Evolutionary conservation across 1,284 basidiomycete species (phyloP), one percentile per base, ranked within the genome.

Genomic region (Moniliella sp.): DNA sequence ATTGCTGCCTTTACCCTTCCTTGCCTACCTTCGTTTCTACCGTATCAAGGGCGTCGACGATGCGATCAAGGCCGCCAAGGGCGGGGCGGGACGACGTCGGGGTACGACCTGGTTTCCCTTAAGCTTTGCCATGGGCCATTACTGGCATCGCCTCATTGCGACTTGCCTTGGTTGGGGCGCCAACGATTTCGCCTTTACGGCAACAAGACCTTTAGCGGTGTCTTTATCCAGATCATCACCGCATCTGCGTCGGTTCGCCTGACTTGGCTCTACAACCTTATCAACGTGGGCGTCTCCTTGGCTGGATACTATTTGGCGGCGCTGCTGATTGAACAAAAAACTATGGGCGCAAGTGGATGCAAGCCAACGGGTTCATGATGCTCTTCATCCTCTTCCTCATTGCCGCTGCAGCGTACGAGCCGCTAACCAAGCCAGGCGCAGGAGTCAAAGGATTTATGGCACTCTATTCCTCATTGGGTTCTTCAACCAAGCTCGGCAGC

Each of bases 401-500:
- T 23, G 61, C 57, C 12, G 56, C 59, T 25, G 58, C 63, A 43
- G 46, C 57, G 31, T 67, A 56, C 57, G 33, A 56, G 18, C 37
- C 59, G 31, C 57, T 67, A 18, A 43, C 45, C 30, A 40, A 46
- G 33, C 43, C 49, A 0, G 50, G 53, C 17, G 30, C 42, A 3
- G 64, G 50, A 13, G 42, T 63, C 36, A 46, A 44, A 44, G 37
- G 60, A 13, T 67, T 67, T 61, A 65, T 65, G 50, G 63, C 62
- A 34, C 64, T 67, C 53, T 67, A 65, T 68, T 65, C 53, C 52
- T 67, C 25, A 62, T 63, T 19, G 61, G 10, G 67, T 68, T 63
- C n/a, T 67, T 67, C 64, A 65, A 64, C 46, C 66, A 68, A 52
- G 65, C 66, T 32, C 66, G 67, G 26, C 67, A 66, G 39, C 68